A percentile compares a stretch with the other conserved stretches of the same genome.
Evolutionary conservation across 768 basidiomycete genomes (phyloP).

Genomic region (Lactifluus subvellereus): DNA sequence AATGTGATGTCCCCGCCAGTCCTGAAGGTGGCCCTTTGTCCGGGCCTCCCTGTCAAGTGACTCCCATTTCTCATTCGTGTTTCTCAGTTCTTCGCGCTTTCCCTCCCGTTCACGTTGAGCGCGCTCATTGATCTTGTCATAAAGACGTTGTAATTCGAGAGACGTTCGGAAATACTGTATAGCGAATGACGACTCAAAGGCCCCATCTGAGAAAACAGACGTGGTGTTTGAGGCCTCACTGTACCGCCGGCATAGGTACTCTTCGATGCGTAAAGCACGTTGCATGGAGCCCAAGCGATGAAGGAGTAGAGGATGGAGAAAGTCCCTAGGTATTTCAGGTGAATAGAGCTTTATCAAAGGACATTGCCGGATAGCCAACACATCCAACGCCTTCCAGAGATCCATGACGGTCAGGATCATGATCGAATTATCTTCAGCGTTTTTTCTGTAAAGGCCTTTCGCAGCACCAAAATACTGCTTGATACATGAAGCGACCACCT

Average conservation of each 20-base stretch:
- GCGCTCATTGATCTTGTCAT: not conserved
- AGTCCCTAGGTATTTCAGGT: conserved; percentile 36
- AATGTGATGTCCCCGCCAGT: not conserved
- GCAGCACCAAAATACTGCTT: not conserved
- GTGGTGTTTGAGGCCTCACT: not conserved
- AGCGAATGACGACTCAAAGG: not conserved
- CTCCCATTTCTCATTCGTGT: not conserved
- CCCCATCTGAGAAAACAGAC: conserved; percentile 8
- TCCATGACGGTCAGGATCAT: conserved; percentile 15
- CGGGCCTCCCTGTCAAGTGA: not conserved
- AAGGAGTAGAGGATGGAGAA: conserved; percentile 41
- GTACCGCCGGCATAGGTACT: conserved; percentile 3
- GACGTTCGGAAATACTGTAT: conserved; percentile 7
- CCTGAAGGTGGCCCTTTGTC: not conserved
- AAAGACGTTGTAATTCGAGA: not conserved
- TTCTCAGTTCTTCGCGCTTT: not conserved
- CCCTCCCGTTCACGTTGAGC: not conserved
- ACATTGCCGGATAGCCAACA: conserved; percentile 31
- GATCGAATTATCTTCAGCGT: conserved; percentile 5
- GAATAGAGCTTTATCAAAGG: conserved; percentile 41
- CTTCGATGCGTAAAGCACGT: not conserved
- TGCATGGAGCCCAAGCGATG: conserved; percentile 23
- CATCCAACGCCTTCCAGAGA: conserved; percentile 46
- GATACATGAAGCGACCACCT: conserved; percentile 3
- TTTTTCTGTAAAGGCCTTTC: not conserved